Evolutionary conservation across 2,329 filamentous ascomycete species (phyloP).

Genomic region (Colletotrichum tabaci): DNA sequence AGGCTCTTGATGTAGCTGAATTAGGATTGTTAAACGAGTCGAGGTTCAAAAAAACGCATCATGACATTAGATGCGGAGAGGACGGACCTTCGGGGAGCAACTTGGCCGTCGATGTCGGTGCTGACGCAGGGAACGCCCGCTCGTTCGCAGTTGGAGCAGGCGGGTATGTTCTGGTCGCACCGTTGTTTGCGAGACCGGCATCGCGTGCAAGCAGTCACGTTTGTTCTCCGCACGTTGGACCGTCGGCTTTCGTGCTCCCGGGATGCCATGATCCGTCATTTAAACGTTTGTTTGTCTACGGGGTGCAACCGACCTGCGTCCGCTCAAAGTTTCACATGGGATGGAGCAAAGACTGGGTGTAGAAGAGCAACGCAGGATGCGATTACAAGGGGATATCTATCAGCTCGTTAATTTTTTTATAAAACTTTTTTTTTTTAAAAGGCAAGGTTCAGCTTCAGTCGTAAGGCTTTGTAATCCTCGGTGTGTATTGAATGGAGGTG

Average conservation of each 20-base stretch:
- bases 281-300: too few relatives aligned
- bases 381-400: too few relatives aligned
- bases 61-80: not conserved
- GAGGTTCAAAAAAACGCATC: not conserved
- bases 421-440: too few relatives aligned
- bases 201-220: constrained; percentile 43
- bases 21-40: not conserved
- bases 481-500: too few relatives aligned
- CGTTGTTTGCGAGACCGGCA: constrained; percentile 43
- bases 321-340: too few relatives aligned
- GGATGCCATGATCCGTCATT: not conserved
- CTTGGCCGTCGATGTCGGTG: constrained; percentile 38
- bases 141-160: constrained; percentile 39
- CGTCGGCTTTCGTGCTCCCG: not conserved
- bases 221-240: constrained; percentile 40
- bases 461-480: too few relatives aligned
- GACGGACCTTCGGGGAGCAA: constrained; percentile 38
- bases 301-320: too few relatives aligned
- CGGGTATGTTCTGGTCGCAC: constrained; percentile 41
- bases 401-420: too few relatives aligned
- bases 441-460: too few relatives aligned
- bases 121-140: constrained; percentile 37
- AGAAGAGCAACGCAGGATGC: too few relatives aligned
- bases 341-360: too few relatives aligned
- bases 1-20: constrained; percentile 48